A percentile compares a stretch with the other conserved stretches of the same genome.
Conservation (phyloP, 1,139 yeast species). For the Taiozyma onychis region DNA sequence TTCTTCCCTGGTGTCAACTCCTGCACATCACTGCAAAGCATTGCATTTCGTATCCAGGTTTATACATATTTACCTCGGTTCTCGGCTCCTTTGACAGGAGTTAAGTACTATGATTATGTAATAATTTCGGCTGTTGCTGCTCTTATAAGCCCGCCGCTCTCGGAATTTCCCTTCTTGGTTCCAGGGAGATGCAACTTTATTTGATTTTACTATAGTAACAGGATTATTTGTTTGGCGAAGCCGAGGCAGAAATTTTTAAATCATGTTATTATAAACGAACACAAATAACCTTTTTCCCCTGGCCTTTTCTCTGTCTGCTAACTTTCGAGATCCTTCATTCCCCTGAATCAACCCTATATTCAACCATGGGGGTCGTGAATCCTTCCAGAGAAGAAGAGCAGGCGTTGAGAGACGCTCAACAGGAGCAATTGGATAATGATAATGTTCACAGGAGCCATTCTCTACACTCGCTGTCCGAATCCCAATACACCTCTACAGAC, state of each 20-base stretch:
- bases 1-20: too few species aligned
- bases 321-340: too few species aligned
- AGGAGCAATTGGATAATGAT: neutral
- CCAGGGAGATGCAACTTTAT: neutral
- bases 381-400: slow-evolving; percentile 35
- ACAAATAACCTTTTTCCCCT: neutral
- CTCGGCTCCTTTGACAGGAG: too few species aligned
- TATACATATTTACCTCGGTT: too few species aligned
- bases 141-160: neutral
- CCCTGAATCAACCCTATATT: neutral
- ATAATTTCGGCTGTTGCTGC: neutral
- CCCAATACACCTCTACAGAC: slow-evolving; percentile 14
- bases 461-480: slow-evolving; percentile 1
- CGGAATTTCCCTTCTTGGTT: neutral
- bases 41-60: too few species aligned
- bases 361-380: slow-evolving; percentile 26
- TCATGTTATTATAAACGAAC: neutral
- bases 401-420: slow-evolving; percentile 32
- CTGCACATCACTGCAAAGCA: too few species aligned
- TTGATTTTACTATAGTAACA: neutral
- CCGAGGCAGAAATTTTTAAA: neutral
- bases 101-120: too few species aligned
- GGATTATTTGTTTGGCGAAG: neutral
- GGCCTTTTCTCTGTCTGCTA: too few species aligned
- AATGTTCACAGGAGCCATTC: neutral